These are phyloP conservation scores for Hypoxylon sp. DNA, from an alignment of 2,329 filamentous ascomycete genomes.

Conservation along the genomic window DNA sequence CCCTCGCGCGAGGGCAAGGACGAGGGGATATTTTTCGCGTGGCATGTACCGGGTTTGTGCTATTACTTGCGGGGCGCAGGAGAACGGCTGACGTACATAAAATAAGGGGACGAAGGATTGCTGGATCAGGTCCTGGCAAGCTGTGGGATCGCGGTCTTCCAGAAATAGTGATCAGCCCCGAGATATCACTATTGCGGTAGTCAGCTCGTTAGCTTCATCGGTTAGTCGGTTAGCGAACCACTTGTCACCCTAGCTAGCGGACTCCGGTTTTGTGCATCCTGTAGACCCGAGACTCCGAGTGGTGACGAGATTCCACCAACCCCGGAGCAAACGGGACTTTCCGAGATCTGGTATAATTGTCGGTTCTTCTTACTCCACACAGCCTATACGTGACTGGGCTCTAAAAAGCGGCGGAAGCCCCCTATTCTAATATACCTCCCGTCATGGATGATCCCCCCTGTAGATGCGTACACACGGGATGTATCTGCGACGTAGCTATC, in stretches of 20 bases:
- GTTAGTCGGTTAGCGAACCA: conserved; percentile 12
- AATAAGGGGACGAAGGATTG: conserved; percentile 15
- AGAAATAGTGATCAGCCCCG: conserved; percentile 36
- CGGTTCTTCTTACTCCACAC: conserved; percentile 10
- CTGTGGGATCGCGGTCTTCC: conserved; percentile 5
- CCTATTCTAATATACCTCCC: not conserved
- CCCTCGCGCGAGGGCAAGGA: conserved; percentile 2
- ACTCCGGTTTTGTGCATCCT: conserved; percentile 10
- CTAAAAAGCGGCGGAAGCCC: conserved; percentile 5
- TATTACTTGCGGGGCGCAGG: conserved; percentile 18
- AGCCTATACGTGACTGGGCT: not conserved
- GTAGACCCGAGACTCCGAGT: conserved; percentile 10
- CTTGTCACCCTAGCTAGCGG: conserved; percentile 11
- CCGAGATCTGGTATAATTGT: conserved; percentile 23
- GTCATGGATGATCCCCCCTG: conserved; percentile 11
- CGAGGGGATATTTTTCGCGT: conserved; percentile 11
- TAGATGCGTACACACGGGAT: not conserved
- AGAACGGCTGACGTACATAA: conserved; percentile 20
- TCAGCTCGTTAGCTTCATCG: conserved; percentile 34
- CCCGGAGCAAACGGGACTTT: conserved; percentile 22
- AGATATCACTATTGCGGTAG: conserved; percentile 29
- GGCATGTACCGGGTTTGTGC: not conserved
- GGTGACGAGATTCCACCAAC: conserved; percentile 16
- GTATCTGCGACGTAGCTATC: conserved; percentile 21
- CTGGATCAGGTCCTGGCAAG: conserved; percentile 1